These are phyloP conservation scores for Fonsecaea nubica DNA, from an alignment of 2,329 filamentous ascomycete species.

Conservation along the genomic window DNA sequence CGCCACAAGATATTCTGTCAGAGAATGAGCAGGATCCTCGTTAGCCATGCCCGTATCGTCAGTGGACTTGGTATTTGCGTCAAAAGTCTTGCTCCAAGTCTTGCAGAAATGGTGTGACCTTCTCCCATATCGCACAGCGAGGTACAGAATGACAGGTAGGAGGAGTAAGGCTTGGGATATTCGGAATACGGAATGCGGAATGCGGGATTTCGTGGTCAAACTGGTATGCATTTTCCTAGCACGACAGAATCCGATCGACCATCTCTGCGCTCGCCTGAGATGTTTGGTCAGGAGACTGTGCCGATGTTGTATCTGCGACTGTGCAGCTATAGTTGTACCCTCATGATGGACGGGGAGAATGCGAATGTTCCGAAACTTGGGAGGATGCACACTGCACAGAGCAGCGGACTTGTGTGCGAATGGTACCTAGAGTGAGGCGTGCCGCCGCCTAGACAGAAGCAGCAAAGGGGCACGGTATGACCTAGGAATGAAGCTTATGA, in stretches of 20 bases:
- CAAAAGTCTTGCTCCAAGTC: no score
- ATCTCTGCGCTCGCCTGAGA: background rate
- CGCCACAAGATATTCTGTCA: no score
- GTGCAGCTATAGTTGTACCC: background rate
- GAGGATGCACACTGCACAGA: background rate
- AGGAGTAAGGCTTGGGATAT: background rate
- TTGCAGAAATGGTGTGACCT: background rate
- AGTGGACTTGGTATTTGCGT: background rate
- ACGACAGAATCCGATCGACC: background rate
- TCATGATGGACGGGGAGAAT: background rate
- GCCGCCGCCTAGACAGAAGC: background rate
- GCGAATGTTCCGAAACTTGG: background rate
- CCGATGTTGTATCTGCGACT: background rate
- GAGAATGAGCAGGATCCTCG: no score
- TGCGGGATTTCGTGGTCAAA: background rate
- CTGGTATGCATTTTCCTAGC: background rate
- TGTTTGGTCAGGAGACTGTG: background rate
- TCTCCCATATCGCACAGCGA: background rate
- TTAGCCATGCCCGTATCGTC: background rate
- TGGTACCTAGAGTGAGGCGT: background rate
- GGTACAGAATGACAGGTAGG: background rate
- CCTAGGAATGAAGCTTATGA: background rate
- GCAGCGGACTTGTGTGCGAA: slow-evolving; percentile 2
- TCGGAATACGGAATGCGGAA: background rate
- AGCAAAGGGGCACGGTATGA: background rate